Percentiles rank a stretch among this genome's conserved stretches.
These are phyloP conservation scores for Ascocoryne sarcoides DNA, from an alignment of 2,329 filamentous ascomycete species.

Conservation along the genomic window DNA sequence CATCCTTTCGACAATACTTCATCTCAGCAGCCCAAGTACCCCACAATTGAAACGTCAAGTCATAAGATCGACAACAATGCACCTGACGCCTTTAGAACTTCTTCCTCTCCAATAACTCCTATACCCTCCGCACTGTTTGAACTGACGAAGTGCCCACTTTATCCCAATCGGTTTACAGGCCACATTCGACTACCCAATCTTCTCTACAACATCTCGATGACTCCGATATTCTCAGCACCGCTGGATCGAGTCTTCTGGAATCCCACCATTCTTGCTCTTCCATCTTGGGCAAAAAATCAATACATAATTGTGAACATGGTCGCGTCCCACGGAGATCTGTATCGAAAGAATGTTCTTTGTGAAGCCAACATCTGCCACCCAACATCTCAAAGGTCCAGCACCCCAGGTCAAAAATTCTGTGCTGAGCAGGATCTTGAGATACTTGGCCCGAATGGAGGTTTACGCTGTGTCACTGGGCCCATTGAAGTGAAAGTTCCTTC, in stretches of 20 bases:
- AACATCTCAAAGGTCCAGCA: conserved; percentile 6
- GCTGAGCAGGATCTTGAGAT: conserved; percentile 26
- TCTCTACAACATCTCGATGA: conserved; percentile 31
- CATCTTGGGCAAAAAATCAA: conserved; percentile 30
- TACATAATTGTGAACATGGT: conserved; percentile 32
- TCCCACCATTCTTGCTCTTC: conserved; percentile 32
- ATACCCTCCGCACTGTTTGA: conserved; percentile 9
- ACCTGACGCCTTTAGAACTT: no score
- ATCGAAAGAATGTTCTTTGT: conserved; percentile 32
- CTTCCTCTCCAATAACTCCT: neutral
- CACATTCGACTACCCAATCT: conserved; percentile 29
- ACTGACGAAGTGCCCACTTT: conserved; percentile 11
- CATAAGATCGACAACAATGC: neutral
- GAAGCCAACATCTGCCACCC: conserved; percentile 31
- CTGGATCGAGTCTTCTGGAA: conserved; percentile 31
- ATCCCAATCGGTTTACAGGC: conserved; percentile 27
- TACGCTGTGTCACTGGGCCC: conserved; percentile 28
- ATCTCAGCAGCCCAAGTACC: neutral
- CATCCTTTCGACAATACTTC: conserved; percentile 8
- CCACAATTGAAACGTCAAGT: neutral
- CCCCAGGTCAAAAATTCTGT: conserved; percentile 23
- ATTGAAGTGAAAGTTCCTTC: conserved; percentile 30
- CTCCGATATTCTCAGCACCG: conserved; percentile 10
- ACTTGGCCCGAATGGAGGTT: conserved; percentile 28
- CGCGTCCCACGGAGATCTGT: conserved; percentile 26